phyloP scores from a whole-genome alignment of 768 basidiomycete genomes.

The Hydnomerulius pinastri region DNA sequence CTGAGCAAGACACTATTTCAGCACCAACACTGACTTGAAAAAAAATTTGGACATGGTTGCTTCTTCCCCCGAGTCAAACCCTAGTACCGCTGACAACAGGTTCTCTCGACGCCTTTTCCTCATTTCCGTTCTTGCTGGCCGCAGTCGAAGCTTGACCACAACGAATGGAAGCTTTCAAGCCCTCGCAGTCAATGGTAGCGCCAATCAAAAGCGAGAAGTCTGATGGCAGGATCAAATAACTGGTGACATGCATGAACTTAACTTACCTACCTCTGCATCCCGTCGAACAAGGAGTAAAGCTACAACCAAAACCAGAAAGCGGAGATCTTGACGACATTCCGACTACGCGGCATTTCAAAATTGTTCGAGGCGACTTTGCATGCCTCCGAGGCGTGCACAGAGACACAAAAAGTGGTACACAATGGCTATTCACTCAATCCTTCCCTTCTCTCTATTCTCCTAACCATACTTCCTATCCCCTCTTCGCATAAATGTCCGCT shows the following conservation, averaged over 20 bases:
- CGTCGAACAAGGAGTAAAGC: conserved; percentile 13
- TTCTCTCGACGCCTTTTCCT: conserved; percentile 2
- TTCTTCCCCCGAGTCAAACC: neutral
- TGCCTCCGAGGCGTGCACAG: conserved; percentile 28
- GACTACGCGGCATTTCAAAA: conserved; percentile 28
- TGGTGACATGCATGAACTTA: conserved; percentile 17
- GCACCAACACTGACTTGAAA: neutral
- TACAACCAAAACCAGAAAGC: conserved; percentile 23
- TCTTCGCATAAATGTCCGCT: conserved; percentile 14
- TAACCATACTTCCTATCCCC: neutral
- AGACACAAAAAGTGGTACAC: conserved; percentile 12
- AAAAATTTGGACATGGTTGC: neutral
- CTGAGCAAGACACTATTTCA: conserved; percentile 1
- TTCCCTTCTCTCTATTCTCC: neutral
- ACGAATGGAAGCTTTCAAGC: conserved; percentile 5
- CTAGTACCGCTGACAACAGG: neutral
- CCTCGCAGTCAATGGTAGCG: conserved; percentile 1
- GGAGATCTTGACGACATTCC: conserved; percentile 21
- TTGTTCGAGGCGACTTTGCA: conserved; percentile 14
- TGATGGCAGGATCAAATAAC: conserved; percentile 6
- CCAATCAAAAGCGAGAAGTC: conserved; percentile 18
- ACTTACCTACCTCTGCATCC: neutral
- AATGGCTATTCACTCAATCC: conserved; percentile 10
- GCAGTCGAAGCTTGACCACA: neutral
- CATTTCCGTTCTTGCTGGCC: conserved; percentile 13